Conservation (phyloP, 139 green algal species). For the Diplosphaera chodatii region DNA sequence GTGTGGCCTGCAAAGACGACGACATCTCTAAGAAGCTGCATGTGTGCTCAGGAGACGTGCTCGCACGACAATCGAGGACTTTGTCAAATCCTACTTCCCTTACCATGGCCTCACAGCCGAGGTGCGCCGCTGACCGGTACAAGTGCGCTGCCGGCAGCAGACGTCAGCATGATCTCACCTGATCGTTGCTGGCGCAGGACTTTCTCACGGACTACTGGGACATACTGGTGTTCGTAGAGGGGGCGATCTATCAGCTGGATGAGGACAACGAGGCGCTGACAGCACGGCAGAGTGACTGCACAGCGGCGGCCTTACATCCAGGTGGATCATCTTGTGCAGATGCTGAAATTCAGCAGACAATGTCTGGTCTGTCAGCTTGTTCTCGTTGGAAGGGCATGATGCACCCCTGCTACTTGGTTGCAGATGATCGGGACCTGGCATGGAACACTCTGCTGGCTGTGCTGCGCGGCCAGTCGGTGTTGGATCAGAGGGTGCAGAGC, state of each 20-base stretch:
- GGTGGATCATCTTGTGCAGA: background rate
- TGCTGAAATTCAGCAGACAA: no score
- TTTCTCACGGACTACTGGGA: conserved; percentile 48
- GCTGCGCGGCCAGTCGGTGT: conserved; percentile 24
- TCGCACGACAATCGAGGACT: conserved; percentile 65
- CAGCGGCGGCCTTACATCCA: background rate
- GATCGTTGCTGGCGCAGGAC: conserved; percentile 22
- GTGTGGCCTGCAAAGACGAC: no score
- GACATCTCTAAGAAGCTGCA: no score
- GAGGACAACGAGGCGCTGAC: conserved; percentile 60
- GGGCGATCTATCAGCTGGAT: conserved; percentile 65
- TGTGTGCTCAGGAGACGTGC: conserved; percentile 40
- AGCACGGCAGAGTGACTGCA: background rate
- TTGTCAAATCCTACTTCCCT: conserved; percentile 61
- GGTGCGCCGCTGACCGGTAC: background rate
- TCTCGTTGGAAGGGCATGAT: no score
- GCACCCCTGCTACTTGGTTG: no score
- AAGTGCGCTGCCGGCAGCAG: no score
- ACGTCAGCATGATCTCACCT: no score
- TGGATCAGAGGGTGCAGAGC: conserved; percentile 13
- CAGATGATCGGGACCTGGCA: no score
- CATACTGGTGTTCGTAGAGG: conserved; percentile 63
- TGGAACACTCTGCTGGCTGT: conserved; percentile 13
- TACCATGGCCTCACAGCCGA: conserved; percentile 36
- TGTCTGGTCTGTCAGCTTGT: no score